Conservation (phyloP, 164 flowering plant genomes). For the Taxillus chinensis region DNA sequence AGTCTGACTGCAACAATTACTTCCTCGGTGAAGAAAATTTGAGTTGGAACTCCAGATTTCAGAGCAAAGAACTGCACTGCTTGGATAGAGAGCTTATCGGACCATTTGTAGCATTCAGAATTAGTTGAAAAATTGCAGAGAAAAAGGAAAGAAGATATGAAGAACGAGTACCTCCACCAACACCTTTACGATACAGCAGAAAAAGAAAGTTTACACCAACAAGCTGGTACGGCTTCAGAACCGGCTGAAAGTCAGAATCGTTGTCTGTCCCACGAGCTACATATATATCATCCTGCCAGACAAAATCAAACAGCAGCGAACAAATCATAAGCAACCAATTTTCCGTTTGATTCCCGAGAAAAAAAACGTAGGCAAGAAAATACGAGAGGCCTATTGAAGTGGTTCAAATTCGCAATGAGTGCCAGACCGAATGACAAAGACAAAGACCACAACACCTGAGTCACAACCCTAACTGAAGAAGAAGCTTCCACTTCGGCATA, state of each 20-base stretch:
- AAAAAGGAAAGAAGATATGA: neutral
- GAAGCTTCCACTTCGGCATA: conserved; percentile 70
- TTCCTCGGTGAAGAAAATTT: too few relatives aligned
- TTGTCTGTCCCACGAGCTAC: conserved; percentile 60
- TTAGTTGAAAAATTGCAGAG: too few relatives aligned
- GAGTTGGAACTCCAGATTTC: too few relatives aligned
- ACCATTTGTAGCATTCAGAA: too few relatives aligned
- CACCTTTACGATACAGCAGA: conserved; percentile 62
- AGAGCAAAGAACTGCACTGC: too few relatives aligned
- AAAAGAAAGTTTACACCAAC: conserved; percentile 97
- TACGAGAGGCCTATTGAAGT: neutral
- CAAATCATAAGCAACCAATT: neutral
- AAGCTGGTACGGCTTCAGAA: conserved; percentile 91
- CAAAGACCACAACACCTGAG: conserved; percentile 48
- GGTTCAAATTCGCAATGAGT: neutral
- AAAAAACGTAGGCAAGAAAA: neutral
- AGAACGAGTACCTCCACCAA: conserved; percentile 68
- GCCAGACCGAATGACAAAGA: neutral
- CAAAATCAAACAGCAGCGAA: neutral
- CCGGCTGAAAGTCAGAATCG: conserved; percentile 57
- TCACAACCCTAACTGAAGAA: conserved; percentile 57
- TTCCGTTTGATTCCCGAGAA: neutral
- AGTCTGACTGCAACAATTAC: too few relatives aligned
- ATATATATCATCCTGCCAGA: conserved; percentile 56
- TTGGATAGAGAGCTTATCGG: too few relatives aligned